phyloP scores from a whole-genome alignment of 2,329 filamentous ascomycete species.

The Diaporthe nobilis region DNA sequence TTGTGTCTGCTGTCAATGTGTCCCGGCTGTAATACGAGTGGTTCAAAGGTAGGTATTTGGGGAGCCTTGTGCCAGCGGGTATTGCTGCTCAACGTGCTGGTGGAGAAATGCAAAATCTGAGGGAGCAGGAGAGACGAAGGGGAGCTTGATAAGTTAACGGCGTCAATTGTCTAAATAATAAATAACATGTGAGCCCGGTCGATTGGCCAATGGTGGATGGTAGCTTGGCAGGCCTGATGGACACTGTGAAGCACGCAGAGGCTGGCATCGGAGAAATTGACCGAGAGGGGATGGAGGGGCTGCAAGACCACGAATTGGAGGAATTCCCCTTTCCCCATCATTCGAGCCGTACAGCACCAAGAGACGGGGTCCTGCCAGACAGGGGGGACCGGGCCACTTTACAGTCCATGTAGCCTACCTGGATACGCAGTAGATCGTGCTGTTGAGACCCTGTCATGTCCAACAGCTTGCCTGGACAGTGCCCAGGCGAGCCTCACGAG shows the following conservation, averaged over 20 bases:
- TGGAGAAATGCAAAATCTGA: not conserved
- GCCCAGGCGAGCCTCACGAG: slow-evolving; percentile 20
- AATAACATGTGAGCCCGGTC: slow-evolving; percentile 22
- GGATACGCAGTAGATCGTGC: not conserved
- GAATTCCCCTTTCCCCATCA: slow-evolving; percentile 31
- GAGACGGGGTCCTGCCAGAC: slow-evolving; percentile 16
- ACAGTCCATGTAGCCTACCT: not conserved
- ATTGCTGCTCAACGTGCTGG: not conserved
- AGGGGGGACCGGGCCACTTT: slow-evolving; percentile 2
- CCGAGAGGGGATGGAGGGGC: slow-evolving; percentile 34
- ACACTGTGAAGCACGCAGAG: not conserved
- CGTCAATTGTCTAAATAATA: slow-evolving; percentile 30
- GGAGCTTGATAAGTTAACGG: not conserved
- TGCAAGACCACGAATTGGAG: slow-evolving; percentile 22
- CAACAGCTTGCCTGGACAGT: not conserved
- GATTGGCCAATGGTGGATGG: not conserved
- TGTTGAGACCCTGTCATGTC: slow-evolving; percentile 8
- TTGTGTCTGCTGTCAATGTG: slow-evolving; percentile 48
- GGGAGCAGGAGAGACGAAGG: not conserved
- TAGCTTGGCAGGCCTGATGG: slow-evolving; percentile 1
- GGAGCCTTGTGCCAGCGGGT: not conserved
- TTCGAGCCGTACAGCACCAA: slow-evolving; percentile 26
- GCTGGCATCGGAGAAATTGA: slow-evolving; percentile 40
- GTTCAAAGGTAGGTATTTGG: too few species aligned
- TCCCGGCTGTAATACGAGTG: not conserved